phyloP scores from a whole-genome alignment of 202 grass and related monocot genomes.

The Eragrostis tef region DNA sequence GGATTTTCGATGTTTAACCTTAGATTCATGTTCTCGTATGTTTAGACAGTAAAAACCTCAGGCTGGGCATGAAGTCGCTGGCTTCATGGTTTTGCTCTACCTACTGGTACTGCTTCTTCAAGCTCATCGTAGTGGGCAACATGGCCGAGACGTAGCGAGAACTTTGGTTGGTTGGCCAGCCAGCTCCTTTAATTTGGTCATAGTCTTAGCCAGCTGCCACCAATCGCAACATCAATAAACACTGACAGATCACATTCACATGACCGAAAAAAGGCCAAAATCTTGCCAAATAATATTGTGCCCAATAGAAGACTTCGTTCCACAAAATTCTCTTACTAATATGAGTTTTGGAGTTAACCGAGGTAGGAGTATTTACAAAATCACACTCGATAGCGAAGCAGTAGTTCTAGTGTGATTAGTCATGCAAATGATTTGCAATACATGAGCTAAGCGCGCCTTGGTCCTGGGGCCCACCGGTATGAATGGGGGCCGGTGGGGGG shows the following conservation, averaged over 20 bases:
- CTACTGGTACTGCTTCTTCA: too few species aligned
- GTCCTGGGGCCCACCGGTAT: slow-evolving; percentile 18
- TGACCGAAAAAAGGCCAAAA: neutral
- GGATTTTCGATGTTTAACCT: too few species aligned
- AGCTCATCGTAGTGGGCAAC: too few species aligned
- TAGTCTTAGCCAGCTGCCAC: slow-evolving; percentile 26
- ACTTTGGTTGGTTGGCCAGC: neutral
- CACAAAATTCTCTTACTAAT: neutral
- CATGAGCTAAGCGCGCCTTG: neutral
- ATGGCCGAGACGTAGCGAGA: neutral
- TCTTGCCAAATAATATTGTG: neutral
- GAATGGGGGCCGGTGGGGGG: slow-evolving; percentile 24
- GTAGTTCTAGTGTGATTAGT: neutral
- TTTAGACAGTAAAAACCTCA: too few species aligned
- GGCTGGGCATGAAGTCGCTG: too few species aligned
- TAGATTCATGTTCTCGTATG: too few species aligned
- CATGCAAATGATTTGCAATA: neutral
- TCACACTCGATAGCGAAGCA: too few species aligned
- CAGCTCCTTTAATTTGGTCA: slow-evolving; percentile 5
- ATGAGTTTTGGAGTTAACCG: too few species aligned
- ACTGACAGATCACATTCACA: slow-evolving; percentile 3
- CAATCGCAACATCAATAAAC: slow-evolving; percentile 11
- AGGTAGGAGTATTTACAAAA: too few species aligned
- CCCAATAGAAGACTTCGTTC: neutral
- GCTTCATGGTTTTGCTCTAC: too few species aligned